Base-by-base conservation (phyloP, 139 green algal species). In the Axilococcus clingmanii region DNA sequence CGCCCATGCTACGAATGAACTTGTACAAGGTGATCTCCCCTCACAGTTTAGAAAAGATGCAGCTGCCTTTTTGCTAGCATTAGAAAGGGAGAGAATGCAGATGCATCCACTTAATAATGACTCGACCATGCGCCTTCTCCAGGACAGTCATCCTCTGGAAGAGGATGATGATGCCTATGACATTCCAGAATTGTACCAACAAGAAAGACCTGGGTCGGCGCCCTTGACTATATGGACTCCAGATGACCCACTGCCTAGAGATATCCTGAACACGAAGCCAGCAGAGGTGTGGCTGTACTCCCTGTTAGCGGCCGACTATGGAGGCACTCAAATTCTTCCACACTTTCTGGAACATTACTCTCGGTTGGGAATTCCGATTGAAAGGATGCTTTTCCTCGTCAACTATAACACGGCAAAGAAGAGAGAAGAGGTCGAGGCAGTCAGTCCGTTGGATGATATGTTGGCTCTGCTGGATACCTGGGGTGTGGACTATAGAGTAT, bases 381-480 rank as follows among this genome's bases (percentile, higher is more conserved):
- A 41, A n/a, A 17, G 25, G 33, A 61, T 61, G 54, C 36, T 61
- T 25, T 41, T 61, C n/a, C n/a, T n/a, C n/a, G n/a, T n/a, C n/a
- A n/a, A n/a, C n/a, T n/a, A n/a, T n/a, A n/a, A n/a, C n/a, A n/a
- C n/a, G n/a, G n/a, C n/a, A n/a, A n/a, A n/a, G n/a, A 11, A 22
- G 23, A 19, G 9, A 7, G 48, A 5, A 36, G 48, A 19, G 5
- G 17, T 9, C 9, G 48, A 8, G 19, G 24, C 22, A 7, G 19
- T 7, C 49, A 14, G 8, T 24, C 24, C 9, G 23, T 12, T 24
- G 12, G 28, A 11, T 12, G 27, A 23, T 24, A 12, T 44, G 30
- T 22, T 12, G 15, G 8, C n/a, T 15, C 15, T 41, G 19, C 48
- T 55, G 17, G 23, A 8, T 7, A 38, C 28, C 9, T 5, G 29